Evolutionary conservation across 305 asterid species (phyloP).

Genomic region (Rubia peregrina): DNA sequence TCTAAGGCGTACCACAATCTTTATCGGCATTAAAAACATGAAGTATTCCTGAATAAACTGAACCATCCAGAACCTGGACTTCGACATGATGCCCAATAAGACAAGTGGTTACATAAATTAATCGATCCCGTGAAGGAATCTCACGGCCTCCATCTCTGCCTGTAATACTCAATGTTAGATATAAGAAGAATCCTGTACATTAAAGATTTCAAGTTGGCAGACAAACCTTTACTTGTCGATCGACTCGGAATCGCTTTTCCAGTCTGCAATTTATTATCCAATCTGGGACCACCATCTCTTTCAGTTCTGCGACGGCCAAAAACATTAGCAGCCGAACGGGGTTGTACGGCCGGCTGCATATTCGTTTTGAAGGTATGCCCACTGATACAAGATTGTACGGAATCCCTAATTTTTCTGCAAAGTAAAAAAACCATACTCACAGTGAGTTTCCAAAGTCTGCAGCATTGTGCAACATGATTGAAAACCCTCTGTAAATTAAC

Average conservation of each 20-base stretch:
- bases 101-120: constrained; percentile 55
- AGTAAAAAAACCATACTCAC: constrained; percentile 10
- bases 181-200: constrained; percentile 10
- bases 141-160: constrained; percentile 54
- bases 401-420: constrained; percentile 12
- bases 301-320: constrained; percentile 70
- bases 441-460: background rate
- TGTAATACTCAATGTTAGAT: constrained; percentile 30
- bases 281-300: constrained; percentile 46
- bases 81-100: constrained; percentile 89
- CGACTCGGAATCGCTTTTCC: constrained; percentile 43
- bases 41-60: constrained; percentile 75
- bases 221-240: constrained; percentile 45
- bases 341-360: constrained; percentile 67
- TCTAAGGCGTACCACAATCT: constrained; percentile 58
- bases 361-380: constrained; percentile 35
- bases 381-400: constrained; percentile 3
- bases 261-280: constrained; percentile 51
- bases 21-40: constrained; percentile 70
- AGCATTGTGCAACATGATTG: background rate
- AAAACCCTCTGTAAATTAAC: background rate
- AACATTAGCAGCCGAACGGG: constrained; percentile 69
- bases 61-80: constrained; percentile 82
- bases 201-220: constrained; percentile 18
- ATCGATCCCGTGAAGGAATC: constrained; percentile 64